phyloP scores from a whole-genome alignment of 805 yeast genomes.

The Allodekkera sacchari region DNA sequence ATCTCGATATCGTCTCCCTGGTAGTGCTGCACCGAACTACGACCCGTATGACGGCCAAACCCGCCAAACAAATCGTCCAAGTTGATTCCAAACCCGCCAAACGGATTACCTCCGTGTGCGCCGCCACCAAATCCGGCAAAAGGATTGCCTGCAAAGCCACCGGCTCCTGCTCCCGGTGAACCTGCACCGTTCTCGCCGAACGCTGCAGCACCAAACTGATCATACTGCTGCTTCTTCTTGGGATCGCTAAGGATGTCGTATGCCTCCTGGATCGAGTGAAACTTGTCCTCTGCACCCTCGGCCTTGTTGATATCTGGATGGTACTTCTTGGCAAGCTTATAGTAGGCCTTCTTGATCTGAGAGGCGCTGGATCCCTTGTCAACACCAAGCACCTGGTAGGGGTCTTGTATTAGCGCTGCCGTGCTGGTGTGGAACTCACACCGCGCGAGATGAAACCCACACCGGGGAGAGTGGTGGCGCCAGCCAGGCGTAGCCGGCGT shows the following conservation, averaged over 20 bases:
- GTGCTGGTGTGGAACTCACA: slow-evolving; percentile 44
- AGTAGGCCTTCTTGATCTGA: slow-evolving; percentile 93
- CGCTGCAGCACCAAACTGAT: slow-evolving; percentile 84
- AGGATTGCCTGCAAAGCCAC: slow-evolving; percentile 42
- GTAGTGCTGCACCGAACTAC: slow-evolving; percentile 56
- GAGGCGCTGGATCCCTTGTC: slow-evolving; percentile 58
- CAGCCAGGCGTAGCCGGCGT: too few species aligned
- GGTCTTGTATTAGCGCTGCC: slow-evolving; percentile 43
- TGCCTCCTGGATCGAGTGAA: slow-evolving; percentile 90
- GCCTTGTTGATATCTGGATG: slow-evolving; percentile 98
- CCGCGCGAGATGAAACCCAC: too few species aligned
- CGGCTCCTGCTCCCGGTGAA: slow-evolving; percentile 27
- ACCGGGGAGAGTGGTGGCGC: too few species aligned
- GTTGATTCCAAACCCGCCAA: slow-evolving; percentile 28
- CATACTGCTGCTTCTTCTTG: slow-evolving; percentile 79
- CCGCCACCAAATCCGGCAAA: slow-evolving; percentile 31
- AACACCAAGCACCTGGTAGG: slow-evolving; percentile 79
- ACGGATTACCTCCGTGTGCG: slow-evolving; percentile 27
- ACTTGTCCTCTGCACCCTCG: slow-evolving; percentile 75
- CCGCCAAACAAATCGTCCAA: slow-evolving; percentile 50
- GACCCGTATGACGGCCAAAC: slow-evolving; percentile 27
- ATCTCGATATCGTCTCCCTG: slow-evolving; percentile 88
- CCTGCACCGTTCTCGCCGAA: slow-evolving; percentile 60
- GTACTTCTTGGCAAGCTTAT: slow-evolving; percentile 83
- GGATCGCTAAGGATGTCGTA: slow-evolving; percentile 87